Conservation (phyloP, 345 rosid genomes). For the Trapa bicornis region DNA sequence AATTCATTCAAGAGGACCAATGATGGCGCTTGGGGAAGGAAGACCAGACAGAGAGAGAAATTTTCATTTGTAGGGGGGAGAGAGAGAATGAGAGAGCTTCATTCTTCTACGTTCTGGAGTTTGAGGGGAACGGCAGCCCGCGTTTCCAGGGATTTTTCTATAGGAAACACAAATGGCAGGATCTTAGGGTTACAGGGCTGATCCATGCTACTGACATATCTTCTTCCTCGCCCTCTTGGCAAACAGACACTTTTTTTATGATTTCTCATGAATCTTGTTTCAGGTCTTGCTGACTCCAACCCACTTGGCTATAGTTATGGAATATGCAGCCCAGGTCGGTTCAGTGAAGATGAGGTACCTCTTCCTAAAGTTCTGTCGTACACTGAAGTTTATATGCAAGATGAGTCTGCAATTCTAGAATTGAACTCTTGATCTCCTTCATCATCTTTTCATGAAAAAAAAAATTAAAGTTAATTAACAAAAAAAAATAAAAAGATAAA, state of each 20-base stretch:
- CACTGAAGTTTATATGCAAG: too few relatives aligned
- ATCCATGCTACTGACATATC: too few relatives aligned
- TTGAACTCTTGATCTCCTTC: too few relatives aligned
- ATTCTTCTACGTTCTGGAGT: background rate
- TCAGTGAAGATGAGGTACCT: conserved; percentile 30
- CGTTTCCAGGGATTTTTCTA: background rate
- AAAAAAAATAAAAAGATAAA: background rate
- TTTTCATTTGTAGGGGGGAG: background rate
- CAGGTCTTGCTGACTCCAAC: conserved; percentile 30
- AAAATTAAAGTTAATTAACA: too few relatives aligned
- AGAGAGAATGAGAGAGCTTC: background rate
- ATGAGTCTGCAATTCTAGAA: too few relatives aligned
- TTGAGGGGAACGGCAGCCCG: background rate
- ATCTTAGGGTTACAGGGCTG: background rate
- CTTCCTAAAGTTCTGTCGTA: background rate
- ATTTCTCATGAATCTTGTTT: conserved; percentile 1
- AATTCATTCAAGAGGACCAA: background rate
- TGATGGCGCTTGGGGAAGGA: background rate
- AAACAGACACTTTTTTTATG: background rate
- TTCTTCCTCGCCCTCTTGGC: too few relatives aligned
- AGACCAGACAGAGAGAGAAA: background rate
- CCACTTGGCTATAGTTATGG: conserved; percentile 35
- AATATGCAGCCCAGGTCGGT: conserved; percentile 34
- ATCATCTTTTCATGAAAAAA: background rate
- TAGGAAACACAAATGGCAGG: background rate